phyloP scores from a whole-genome alignment of 441 rosid genomes.

The Viola pubescens region DNA sequence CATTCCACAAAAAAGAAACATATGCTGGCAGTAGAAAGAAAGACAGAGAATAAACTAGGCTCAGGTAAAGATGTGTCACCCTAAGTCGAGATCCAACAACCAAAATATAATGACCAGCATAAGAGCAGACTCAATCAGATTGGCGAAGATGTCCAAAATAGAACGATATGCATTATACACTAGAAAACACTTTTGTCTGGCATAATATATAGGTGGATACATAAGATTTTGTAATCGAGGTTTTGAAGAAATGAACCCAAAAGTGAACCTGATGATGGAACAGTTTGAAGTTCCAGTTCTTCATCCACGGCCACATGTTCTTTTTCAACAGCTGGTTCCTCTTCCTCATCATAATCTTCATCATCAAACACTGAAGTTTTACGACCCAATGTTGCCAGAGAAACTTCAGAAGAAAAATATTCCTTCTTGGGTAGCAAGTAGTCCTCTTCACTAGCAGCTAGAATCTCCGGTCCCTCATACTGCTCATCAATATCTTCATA shows the following conservation, averaged over 20 bases:
- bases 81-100: too few relatives aligned
- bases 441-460: slow-evolving; percentile 76
- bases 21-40: neutral
- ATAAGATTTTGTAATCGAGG: too few relatives aligned
- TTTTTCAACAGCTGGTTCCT: slow-evolving; percentile 45
- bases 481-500: slow-evolving; percentile 95
- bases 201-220: neutral
- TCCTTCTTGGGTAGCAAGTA: slow-evolving; percentile 68
- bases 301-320: slow-evolving; percentile 37
- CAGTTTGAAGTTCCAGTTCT: slow-evolving; percentile 29
- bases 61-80: too few relatives aligned
- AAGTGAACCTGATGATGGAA: slow-evolving; percentile 36
- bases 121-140: too few relatives aligned
- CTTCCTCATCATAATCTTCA: slow-evolving; percentile 95
- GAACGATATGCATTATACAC: too few relatives aligned
- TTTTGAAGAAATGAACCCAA: neutral
- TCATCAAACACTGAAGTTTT: slow-evolving; percentile 65
- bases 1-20: neutral
- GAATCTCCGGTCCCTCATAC: slow-evolving; percentile 90
- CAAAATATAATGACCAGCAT: too few relatives aligned
- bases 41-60: too few relatives aligned
- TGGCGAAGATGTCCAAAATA: too few relatives aligned
- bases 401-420: slow-evolving; percentile 49
- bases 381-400: slow-evolving; percentile 38
- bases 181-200: neutral